Percentiles rank a stretch among this genome's conserved stretches.
phyloP scores from a whole-genome alignment of 352 stramenopile genomes.

The Phytophthora constricta region DNA sequence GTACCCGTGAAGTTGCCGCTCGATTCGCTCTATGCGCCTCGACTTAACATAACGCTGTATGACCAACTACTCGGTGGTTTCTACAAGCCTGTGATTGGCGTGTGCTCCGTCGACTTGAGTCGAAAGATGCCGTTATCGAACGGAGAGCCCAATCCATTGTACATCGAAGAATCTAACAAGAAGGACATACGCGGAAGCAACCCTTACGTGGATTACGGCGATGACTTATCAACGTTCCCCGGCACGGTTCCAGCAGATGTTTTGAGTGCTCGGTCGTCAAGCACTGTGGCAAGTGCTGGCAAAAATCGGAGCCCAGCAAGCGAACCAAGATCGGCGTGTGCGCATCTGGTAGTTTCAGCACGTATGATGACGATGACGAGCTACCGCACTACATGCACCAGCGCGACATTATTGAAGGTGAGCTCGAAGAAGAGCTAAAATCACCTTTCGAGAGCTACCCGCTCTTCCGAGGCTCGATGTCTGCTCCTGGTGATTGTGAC shows the following conservation, averaged over 20 bases:
- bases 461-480: slow-evolving; percentile 66
- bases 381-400: slow-evolving; percentile 73
- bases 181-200: slow-evolving; percentile 44
- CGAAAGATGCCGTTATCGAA: slow-evolving; percentile 80
- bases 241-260: slow-evolving; percentile 43
- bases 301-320: slow-evolving; percentile 15
- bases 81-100: slow-evolving; percentile 81
- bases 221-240: slow-evolving; percentile 69
- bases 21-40: slow-evolving; percentile 84
- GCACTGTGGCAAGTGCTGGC: not conserved
- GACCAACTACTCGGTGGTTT: slow-evolving; percentile 88
- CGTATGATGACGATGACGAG: slow-evolving; percentile 63
- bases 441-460: slow-evolving; percentile 87
- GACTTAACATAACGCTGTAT: slow-evolving; percentile 86
- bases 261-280: slow-evolving; percentile 18
- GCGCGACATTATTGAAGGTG: slow-evolving; percentile 51
- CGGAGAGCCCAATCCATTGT: slow-evolving; percentile 64
- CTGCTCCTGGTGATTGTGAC: slow-evolving; percentile 44
- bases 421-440: slow-evolving; percentile 71
- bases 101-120: slow-evolving; percentile 75
- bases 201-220: slow-evolving; percentile 66
- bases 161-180: slow-evolving; percentile 49
- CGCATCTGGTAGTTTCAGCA: slow-evolving; percentile 39
- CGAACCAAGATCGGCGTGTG: slow-evolving; percentile 18
- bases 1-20: slow-evolving; percentile 85